A percentile compares a stretch with the other conserved stretches of the same genome.
Conservation (phyloP, 2,329 filamentous ascomycete genomes). For the Neurospora sp. region DNA sequence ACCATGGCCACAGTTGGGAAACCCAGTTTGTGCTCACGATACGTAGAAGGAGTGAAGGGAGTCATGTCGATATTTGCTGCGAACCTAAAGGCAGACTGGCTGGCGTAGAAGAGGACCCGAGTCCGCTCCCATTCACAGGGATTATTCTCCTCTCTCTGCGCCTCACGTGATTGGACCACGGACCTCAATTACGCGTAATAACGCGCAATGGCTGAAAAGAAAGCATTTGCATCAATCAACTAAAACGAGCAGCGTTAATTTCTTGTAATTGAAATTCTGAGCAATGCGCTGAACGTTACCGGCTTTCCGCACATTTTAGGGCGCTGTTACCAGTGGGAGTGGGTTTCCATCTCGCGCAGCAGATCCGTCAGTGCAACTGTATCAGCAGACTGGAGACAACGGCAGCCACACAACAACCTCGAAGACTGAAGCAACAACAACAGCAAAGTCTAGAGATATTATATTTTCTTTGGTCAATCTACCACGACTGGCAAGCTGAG, state of each 20-base stretch:
- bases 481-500: not conserved
- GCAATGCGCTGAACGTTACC: not conserved
- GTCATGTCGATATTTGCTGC: not conserved
- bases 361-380: not conserved
- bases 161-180: not conserved
- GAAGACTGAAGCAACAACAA: conserved; percentile 1
- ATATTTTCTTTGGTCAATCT: not conserved
- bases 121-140: not conserved
- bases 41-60: not conserved
- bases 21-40: not conserved
- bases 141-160: not conserved
- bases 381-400: not conserved
- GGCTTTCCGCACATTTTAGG: not conserved
- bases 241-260: not conserved
- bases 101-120: not conserved
- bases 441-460: not conserved
- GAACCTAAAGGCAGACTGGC: not conserved
- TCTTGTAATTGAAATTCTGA: not conserved
- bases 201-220: not conserved
- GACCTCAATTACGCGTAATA: not conserved
- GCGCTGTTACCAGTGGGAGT: not conserved
- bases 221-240: not conserved
- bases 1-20: not conserved
- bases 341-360: not conserved
- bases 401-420: not conserved